A percentile compares a stretch with the other conserved stretches of the same genome.
phyloP scores from a whole-genome alignment of 2,329 filamentous ascomycete genomes.

The Ophiostoma triangulosporum region DNA sequence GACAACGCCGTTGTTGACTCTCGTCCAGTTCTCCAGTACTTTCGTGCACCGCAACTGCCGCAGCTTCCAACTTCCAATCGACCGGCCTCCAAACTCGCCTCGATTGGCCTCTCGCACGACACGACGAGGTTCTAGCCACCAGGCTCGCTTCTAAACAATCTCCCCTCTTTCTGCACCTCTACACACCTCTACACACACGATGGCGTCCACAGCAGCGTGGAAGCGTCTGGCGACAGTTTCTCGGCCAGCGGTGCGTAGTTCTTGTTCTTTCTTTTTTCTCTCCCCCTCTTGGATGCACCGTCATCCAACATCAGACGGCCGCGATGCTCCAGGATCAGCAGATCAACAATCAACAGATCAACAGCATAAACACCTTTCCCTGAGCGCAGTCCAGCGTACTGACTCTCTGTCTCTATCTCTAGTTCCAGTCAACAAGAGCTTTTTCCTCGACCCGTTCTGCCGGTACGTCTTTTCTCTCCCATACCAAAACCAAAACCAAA shows the following conservation, averaged over 20 bases:
- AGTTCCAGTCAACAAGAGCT: constrained; percentile 35
- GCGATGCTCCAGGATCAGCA: background rate
- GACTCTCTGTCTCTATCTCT: background rate
- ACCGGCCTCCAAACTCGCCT: background rate
- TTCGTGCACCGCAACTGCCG: background rate
- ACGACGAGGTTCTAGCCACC: background rate
- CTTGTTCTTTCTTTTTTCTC: background rate
- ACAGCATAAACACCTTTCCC: background rate
- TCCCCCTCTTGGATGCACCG: constrained; percentile 3
- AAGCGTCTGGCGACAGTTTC: constrained; percentile 13
- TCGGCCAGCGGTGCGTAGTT: constrained; percentile 13
- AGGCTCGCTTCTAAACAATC: constrained; percentile 1
- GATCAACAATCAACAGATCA: background rate
- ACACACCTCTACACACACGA: constrained; percentile 4
- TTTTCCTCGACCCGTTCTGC: constrained; percentile 81
- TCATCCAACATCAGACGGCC: background rate
- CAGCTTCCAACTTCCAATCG: background rate
- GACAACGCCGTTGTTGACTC: too few relatives aligned
- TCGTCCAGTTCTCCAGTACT: background rate
- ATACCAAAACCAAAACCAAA: background rate
- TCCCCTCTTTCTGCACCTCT: background rate
- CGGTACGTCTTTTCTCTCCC: constrained; percentile 37
- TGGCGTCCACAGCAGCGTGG: constrained; percentile 12
- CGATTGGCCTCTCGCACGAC: background rate
- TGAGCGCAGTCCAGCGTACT: background rate